These are phyloP conservation scores for Neonothopanus nambi DNA, from an alignment of 1,284 basidiomycete genomes.

Conservation along the genomic window DNA sequence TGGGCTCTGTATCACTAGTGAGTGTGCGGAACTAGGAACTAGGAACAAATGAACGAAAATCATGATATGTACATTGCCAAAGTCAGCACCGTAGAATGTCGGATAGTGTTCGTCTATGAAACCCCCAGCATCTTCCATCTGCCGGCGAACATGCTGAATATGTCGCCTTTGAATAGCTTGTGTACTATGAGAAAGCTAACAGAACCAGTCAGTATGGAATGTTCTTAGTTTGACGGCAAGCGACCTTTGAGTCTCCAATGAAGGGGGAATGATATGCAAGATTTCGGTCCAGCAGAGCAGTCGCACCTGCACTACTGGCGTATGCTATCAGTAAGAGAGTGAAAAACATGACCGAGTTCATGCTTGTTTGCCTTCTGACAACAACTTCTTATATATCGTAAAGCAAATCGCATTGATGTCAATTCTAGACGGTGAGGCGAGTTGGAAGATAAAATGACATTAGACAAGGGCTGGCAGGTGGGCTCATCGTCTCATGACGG, in stretches of 20 bases:
- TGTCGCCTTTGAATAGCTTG: constrained; percentile 39
- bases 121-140: constrained; percentile 36
- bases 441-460: background rate
- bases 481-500: constrained; percentile 6
- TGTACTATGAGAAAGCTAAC: constrained; percentile 43
- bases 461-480: background rate
- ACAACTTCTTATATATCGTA: constrained; percentile 1
- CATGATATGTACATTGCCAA: constrained; percentile 45
- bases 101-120: constrained; percentile 55
- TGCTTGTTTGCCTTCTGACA: background rate
- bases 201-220: background rate
- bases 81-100: constrained; percentile 53
- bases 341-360: background rate
- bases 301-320: constrained; percentile 21
- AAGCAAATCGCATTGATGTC: background rate
- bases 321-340: background rate
- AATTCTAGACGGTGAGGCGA: no score
- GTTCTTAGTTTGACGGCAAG: constrained; percentile 12
- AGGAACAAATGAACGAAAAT: background rate
- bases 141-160: constrained; percentile 38
- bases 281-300: constrained; percentile 43
- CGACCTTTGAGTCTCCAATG: constrained; percentile 38
- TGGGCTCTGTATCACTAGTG: constrained; percentile 35
- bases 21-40: no score
- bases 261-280: constrained; percentile 53